Conservation (phyloP, 2,329 filamentous ascomycete species). For the Penicillium sp. region DNA sequence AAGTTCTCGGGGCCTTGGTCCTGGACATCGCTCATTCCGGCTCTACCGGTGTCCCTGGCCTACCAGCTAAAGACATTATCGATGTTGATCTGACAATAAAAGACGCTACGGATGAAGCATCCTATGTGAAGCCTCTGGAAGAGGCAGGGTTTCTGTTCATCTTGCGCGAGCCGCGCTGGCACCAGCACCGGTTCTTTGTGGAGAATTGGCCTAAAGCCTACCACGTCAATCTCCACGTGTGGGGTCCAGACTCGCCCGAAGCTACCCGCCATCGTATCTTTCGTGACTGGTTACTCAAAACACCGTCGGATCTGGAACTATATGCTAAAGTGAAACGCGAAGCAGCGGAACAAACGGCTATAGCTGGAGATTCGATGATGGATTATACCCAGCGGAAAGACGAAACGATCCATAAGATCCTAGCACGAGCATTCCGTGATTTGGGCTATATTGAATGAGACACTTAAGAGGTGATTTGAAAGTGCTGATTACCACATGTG, state of each 20-base stretch:
- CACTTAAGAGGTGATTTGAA: no score
- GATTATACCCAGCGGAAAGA: neutral
- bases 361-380: neutral
- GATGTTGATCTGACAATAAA: neutral
- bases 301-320: neutral
- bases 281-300: neutral
- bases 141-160: neutral
- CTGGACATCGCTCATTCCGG: neutral
- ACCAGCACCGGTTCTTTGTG: neutral
- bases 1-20: neutral
- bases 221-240: neutral
- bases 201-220: neutral
- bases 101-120: neutral
- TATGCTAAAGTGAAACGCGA: neutral
- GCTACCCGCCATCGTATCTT: neutral
- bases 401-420: neutral
- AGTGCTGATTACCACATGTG: no score
- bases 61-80: neutral
- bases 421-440: neutral
- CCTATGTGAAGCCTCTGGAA: neutral
- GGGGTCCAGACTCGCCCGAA: neutral
- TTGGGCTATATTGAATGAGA: neutral
- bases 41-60: neutral
- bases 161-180: neutral
- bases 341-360: neutral